A percentile compares a stretch with the other conserved stretches of the same genome.
Conservation (phyloP, 306 rosid genomes). For the Prunus campanulata region DNA sequence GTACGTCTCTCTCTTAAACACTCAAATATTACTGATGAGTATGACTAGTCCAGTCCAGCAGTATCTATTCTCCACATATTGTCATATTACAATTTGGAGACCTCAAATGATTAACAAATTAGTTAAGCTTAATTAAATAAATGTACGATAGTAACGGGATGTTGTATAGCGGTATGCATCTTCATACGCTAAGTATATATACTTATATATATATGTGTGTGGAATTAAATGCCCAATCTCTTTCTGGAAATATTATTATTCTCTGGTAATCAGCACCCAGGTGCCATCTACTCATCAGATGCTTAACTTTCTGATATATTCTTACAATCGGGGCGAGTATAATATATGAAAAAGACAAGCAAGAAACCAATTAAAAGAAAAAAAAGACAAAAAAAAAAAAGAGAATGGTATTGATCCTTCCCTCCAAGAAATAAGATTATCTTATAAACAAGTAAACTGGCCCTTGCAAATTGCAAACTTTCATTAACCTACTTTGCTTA, state of each 20-base stretch:
- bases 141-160: too few relatives aligned
- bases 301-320: not conserved
- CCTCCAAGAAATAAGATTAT: not conserved
- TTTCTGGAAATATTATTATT: not conserved
- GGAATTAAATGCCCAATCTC: not conserved
- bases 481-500: not conserved
- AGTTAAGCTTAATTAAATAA: too few relatives aligned
- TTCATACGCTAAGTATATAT: too few relatives aligned
- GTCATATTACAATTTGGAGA: too few relatives aligned
- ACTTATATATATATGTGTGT: not conserved
- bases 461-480: slow-evolving; percentile 2
- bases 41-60: too few relatives aligned
- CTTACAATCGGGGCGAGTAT: not conserved
- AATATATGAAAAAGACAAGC: not conserved
- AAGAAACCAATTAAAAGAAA: not conserved
- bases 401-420: slow-evolving; percentile 5
- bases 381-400: not conserved
- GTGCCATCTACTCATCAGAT: not conserved
- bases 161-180: too few relatives aligned
- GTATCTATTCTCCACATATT: too few relatives aligned
- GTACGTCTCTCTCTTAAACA: too few relatives aligned
- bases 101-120: too few relatives aligned
- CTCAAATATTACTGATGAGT: too few relatives aligned
- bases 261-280: not conserved
- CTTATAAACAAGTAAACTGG: not conserved